Evolutionary conservation across 2,329 filamentous ascomycete species (phyloP), one percentile per base, ranked within the genome.

Genomic region (Xylariaceae sp.): DNA sequence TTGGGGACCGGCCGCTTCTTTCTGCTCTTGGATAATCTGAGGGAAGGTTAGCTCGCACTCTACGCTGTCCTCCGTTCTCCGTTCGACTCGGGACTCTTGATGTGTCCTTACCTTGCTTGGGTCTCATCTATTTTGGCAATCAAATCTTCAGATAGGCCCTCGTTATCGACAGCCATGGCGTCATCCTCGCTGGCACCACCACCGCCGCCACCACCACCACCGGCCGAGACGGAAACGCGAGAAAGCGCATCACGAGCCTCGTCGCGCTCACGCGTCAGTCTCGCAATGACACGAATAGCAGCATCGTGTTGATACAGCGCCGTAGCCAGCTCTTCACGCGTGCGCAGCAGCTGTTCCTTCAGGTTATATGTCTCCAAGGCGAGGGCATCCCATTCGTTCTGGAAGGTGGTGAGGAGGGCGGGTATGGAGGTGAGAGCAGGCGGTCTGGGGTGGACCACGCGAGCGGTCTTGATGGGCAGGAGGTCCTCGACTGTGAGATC

Each of bases 241-340:
- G 90, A 90, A 50, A 99, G 76, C 11, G 94, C 89, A 72, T 94
- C 88, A 61, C 92, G 81, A 45, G 94, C 91, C 71, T 97, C 91
- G 66, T 99, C 91, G 60, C 94, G 79, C 77, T 99, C 94, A 69
- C 83, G 87, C n/a, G 88, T 88, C 70, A 99, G 71, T 47, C 92
- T 84, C 61, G 91, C 91, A 73, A 99, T 96, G 47, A 99, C 94
- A 60, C 94, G 82, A 48, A 95, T 86, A n/a, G 94, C 94, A 2
- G 94, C 92, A 77, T 99, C 94, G 65, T 97, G 89, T 74, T 97
- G 92, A 73, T 99, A 99, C 29, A 99, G 79, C 0, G 94, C 89
- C 1, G 90, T 94, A 54, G 90, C 90, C 54, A 99, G 83, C 76
- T 99, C 94, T 74, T 96, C 91, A 62, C 92, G 81, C 42, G 91